Base-by-base conservation (phyloP, 192 early-diverging fungal genomes). In the Backusella morwellensis region DNA sequence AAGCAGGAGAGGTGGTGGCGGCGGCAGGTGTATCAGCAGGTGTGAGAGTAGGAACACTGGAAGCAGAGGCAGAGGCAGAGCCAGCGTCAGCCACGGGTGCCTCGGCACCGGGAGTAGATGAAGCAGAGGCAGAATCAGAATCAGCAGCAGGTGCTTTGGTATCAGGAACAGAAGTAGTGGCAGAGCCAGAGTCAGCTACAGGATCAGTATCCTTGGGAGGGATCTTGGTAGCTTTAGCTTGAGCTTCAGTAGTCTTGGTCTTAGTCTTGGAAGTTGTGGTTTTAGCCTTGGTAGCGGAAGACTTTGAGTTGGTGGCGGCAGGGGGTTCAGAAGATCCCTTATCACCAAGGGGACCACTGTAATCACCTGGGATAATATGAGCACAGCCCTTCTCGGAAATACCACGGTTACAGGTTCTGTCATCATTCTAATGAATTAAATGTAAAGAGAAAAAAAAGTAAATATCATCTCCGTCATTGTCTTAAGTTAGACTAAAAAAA, bases 351-450 rank as follows among this genome's bases (percentile, higher is more conserved):
- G 72, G 75, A 4, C 78, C 82, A 68, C 79, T 83, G 19, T 87
- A 89, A 52, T 86, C 83, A 29, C 88, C 88, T 21, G 82, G 83
- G 21, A 89, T 63, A 21, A 89, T 54, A 42, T 19, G 29, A 6
- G 73, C 74, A 66, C 88, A 89, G 6, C 88, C 88, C 21, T 79
- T 75, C 36, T 82, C 77, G 12, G 81, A 84, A 40, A 81, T 86
- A 38, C 82, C 79, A 8, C 80, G 81, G 72, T 85, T 81, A 59
- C 87, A 88, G 35, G 83, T 83, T 35, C 19, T 47, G 34, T 70
- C 74, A 23, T 84, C 72, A 47, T 83, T 81, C 78, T 79, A 70
- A 63, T 63, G 14, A 35, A 75, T 36, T 21, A 35, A 59, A 68
- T 44, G 40, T 35, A 42, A 35, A 35, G 26, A 15, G n/a, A 38